Evolutionary conservation across 1,284 basidiomycete species (phyloP), one percentile per base, ranked within the genome.

Genomic region (Puccinia coronata): DNA sequence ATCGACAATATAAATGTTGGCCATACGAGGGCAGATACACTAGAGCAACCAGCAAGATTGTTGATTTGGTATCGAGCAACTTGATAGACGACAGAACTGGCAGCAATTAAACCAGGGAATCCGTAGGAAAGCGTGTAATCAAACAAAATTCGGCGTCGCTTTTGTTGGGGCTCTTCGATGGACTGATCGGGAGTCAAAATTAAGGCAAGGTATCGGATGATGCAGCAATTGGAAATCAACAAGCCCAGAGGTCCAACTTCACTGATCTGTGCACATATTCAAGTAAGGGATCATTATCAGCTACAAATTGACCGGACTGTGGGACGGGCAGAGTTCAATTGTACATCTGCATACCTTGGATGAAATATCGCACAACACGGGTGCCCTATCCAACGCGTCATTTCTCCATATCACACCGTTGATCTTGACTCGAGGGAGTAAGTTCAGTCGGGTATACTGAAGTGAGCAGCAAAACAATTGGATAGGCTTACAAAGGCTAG

Each of bases 351-450:
- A 43, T 31, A 63, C 61, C 39, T 36, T 77, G 74, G 34, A 61
- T 25, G 74, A 76, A 20, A 77, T 51, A 25, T 77, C 74, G 49
- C 74, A 77, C 16, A 77, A 77, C 4, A 65, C n/a, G 6, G 74
- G 74, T 36, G 74, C 53, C 16, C 74, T 57, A 43, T 77, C 61
- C 11, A 65, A n/a, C 31, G 74, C 59, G 25, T 77, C 74, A 28
- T 61, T 28, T 39, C 59, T 77, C 74, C 74, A 77, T 25, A 77
- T 47, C 14, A 65, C 36, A 20, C 59, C 74, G 34, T 77, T 77
- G 11, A 51, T 28, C 74, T 77, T 34, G 9, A n/a, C 28, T 57
- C 55, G 23, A 9, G 28, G 6, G 55, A 23, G 20, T 57, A 23
- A 9, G 28, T 25, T 31, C 8, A 31, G 55, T 31, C 39, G 16